Evolutionary conservation across 179 eudicot genomes (phyloP).

Genomic region (Silene coronaria): DNA sequence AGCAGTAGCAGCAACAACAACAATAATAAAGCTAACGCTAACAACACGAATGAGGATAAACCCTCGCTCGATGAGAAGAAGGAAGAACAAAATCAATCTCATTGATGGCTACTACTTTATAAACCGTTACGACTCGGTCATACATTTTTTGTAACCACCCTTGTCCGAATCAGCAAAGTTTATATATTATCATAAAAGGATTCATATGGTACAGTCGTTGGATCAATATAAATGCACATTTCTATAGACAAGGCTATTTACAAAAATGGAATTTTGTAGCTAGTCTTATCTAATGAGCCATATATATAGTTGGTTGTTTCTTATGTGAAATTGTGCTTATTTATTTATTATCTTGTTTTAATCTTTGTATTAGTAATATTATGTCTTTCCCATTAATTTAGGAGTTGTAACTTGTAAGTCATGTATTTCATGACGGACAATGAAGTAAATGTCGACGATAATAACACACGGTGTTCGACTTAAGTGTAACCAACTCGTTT

Average conservation of each 20-base stretch:
- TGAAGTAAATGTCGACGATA: slow-evolving; percentile 15
- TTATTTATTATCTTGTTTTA: slow-evolving; percentile 8
- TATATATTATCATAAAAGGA: background rate
- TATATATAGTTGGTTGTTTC: slow-evolving; percentile 2
- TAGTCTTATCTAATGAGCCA: background rate
- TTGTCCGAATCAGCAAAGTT: slow-evolving; percentile 18
- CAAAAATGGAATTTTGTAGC: background rate
- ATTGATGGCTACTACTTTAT: background rate
- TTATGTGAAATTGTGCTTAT: slow-evolving; percentile 1
- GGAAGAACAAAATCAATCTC: slow-evolving; percentile 15
- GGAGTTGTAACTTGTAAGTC: slow-evolving; percentile 17
- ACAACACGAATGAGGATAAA: background rate
- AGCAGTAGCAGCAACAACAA: background rate
- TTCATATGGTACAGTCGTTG: background rate
- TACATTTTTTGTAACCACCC: background rate
- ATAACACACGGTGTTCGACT: background rate
- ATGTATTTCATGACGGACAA: slow-evolving; percentile 6
- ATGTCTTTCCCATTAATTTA: slow-evolving; percentile 3
- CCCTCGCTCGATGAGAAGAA: slow-evolving; percentile 8
- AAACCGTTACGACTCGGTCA: slow-evolving; percentile 10
- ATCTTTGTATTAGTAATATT: slow-evolving; percentile 13
- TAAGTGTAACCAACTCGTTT: background rate
- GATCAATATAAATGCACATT: background rate
- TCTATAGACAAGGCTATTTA: background rate
- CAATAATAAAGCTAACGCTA: background rate